Conservation (phyloP, 176 grass and related monocot species). For the Oryza punctata region DNA sequence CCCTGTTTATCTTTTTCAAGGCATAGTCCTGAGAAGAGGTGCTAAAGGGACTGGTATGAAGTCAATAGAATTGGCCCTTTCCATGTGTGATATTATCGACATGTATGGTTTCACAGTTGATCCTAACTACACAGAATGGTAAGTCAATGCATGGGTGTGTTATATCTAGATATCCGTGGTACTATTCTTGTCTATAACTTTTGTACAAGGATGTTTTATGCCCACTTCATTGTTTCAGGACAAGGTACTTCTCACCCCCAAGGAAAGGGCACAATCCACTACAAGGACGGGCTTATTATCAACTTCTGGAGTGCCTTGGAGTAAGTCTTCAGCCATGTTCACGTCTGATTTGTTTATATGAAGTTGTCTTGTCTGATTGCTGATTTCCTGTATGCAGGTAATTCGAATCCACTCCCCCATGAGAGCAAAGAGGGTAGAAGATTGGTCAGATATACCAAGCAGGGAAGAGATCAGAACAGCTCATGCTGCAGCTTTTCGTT, state of each 20-base stretch:
- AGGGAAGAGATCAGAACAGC: conserved; percentile 70
- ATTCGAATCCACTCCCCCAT: conserved; percentile 94
- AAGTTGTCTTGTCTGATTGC: neutral
- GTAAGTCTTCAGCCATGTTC: conserved; percentile 43
- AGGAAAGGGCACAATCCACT: conserved; percentile 95
- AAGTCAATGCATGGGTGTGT: conserved; percentile 26
- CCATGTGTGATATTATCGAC: conserved; percentile 93
- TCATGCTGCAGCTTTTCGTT: conserved; percentile 66
- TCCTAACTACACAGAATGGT: conserved; percentile 97
- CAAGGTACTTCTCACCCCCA: conserved; percentile 83
- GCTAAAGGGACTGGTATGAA: conserved; percentile 99
- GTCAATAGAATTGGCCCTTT: conserved; percentile 92
- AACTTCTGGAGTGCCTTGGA: conserved; percentile 96
- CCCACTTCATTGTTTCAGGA: conserved; percentile 62
- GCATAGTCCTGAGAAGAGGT: conserved; percentile 90
- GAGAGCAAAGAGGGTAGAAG: conserved; percentile 78
- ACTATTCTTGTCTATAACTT: neutral
- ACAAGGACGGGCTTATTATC: conserved; percentile 95
- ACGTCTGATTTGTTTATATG: neutral
- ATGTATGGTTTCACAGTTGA: conserved; percentile 97
- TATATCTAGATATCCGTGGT: conserved; percentile 20
- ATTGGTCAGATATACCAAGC: conserved; percentile 87
- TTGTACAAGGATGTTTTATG: conserved; percentile 25
- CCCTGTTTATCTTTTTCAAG: conserved; percentile 98
- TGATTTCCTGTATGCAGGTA: conserved; percentile 51